These are phyloP conservation scores for Kalanchoe fedtschenkoi DNA, from an alignment of 164 flowering plant species.

Conservation along the genomic window DNA sequence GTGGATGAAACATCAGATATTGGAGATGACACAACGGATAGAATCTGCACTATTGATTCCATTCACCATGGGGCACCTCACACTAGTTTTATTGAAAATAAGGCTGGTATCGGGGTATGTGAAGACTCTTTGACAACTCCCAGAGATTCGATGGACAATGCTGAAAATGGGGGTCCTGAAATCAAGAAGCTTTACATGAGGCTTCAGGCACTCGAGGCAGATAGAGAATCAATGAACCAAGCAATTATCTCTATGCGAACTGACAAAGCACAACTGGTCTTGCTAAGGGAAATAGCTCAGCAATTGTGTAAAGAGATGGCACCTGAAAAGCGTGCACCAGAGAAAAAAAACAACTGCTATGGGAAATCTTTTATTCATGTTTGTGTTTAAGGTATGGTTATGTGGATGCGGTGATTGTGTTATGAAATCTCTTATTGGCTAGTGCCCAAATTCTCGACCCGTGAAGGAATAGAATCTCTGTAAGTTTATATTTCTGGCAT, in stretches of 20 bases:
- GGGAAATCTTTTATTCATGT: not conserved
- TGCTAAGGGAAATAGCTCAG: slow-evolving; percentile 8
- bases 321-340: slow-evolving; percentile 3
- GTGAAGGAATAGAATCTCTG: too few relatives aligned
- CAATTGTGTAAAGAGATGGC: slow-evolving; percentile 7
- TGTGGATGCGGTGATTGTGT: not conserved
- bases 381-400: slow-evolving; percentile 2
- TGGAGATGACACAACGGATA: not conserved
- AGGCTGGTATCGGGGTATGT: not conserved
- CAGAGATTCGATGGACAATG: not conserved
- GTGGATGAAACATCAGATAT: not conserved
- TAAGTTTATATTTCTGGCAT: not conserved
- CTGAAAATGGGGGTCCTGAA: slow-evolving; percentile 5
- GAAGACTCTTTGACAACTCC: not conserved
- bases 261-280: slow-evolving; percentile 7
- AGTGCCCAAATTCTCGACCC: not conserved
- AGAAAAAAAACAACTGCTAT: not conserved
- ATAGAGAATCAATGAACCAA: slow-evolving; percentile 8
- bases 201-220: slow-evolving; percentile 7
- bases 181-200: slow-evolving; percentile 9
- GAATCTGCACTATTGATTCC: slow-evolving; percentile 5
- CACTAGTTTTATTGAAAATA: not conserved
- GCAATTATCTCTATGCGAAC: slow-evolving; percentile 7
- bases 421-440: not conserved
- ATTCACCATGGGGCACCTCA: not conserved